Conservation (phyloP, 352 stramenopile genomes). For the Pythium angustatum region DNA sequence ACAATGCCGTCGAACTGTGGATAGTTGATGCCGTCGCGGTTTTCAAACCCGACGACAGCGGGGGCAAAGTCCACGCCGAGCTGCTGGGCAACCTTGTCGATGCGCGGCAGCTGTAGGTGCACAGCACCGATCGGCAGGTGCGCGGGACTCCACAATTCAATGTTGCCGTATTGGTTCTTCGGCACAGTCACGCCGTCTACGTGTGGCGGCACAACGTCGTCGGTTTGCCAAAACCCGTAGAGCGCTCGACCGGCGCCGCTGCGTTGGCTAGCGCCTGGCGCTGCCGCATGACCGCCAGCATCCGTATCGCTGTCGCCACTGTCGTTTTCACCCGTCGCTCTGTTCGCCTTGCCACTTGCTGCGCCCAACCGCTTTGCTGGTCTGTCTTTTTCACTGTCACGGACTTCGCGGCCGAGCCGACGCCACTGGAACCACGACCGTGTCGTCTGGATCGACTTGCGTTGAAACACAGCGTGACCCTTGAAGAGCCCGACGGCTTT, state of each 20-base stretch:
- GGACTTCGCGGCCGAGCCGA: slow-evolving; percentile 62
- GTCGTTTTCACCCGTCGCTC: background rate
- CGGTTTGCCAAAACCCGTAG: slow-evolving; percentile 83
- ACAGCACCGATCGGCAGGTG: slow-evolving; percentile 60
- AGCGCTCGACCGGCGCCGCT: slow-evolving; percentile 28
- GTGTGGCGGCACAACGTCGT: slow-evolving; percentile 42
- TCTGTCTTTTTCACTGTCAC: slow-evolving; percentile 44
- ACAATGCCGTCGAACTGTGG: slow-evolving; percentile 80
- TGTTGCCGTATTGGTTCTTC: slow-evolving; percentile 88
- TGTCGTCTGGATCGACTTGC: slow-evolving; percentile 54
- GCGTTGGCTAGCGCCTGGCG: background rate
- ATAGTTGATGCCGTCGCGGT: slow-evolving; percentile 55
- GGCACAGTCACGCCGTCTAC: slow-evolving; percentile 68
- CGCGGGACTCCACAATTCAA: slow-evolving; percentile 80
- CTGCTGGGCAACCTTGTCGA: slow-evolving; percentile 60
- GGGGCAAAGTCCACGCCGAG: slow-evolving; percentile 80
- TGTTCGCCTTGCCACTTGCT: background rate
- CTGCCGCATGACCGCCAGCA: slow-evolving; percentile 22
- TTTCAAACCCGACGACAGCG: slow-evolving; percentile 82
- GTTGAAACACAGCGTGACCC: slow-evolving; percentile 67
- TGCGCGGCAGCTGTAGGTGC: slow-evolving; percentile 65
- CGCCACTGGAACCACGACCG: slow-evolving; percentile 73
- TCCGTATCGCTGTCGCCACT: slow-evolving; percentile 8
- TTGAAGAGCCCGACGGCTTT: slow-evolving; percentile 79
- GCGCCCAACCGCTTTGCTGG: slow-evolving; percentile 47